Evolutionary conservation across 2,329 filamentous ascomycete genomes (phyloP).

Genomic region (Anisogramma anomala): DNA sequence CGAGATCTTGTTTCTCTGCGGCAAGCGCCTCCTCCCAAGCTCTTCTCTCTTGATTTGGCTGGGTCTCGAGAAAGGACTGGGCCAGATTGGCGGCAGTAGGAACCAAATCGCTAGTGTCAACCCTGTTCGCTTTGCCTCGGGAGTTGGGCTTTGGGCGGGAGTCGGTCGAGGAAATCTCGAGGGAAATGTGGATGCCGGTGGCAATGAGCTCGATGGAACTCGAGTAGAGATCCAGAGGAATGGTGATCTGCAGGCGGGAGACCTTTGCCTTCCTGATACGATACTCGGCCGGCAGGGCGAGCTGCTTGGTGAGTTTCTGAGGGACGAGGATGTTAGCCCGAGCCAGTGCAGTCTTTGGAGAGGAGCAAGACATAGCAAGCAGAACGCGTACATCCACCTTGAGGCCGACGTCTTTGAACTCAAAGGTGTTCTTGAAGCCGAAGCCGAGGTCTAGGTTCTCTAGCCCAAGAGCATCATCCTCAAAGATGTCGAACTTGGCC

Average conservation of each 20-base stretch:
- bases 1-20: conserved; percentile 50
- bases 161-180: conserved; percentile 39
- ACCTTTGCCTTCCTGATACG: conserved; percentile 64
- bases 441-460: conserved; percentile 75
- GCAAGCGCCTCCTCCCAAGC: conserved; percentile 59
- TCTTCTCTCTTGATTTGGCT: conserved; percentile 52
- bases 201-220: conserved; percentile 74
- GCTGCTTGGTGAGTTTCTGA: conserved; percentile 66
- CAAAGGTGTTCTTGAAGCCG: conserved; percentile 71
- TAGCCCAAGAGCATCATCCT: conserved; percentile 74
- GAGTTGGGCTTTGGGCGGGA: conserved; percentile 21
- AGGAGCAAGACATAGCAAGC: not conserved
- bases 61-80: conserved; percentile 64
- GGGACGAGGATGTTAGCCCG: conserved; percentile 1
- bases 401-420: conserved; percentile 77
- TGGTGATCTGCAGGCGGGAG: conserved; percentile 62
- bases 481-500: conserved; percentile 72
- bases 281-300: conserved; percentile 63
- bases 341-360: not conserved
- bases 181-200: conserved; percentile 64
- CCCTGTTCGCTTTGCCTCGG: conserved; percentile 18
- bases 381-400: conserved; percentile 55
- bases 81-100: conserved; percentile 64
- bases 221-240: conserved; percentile 79
- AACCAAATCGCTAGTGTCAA: conserved; percentile 29